These are phyloP conservation scores for Lodderomyces elongisporus DNA, from an alignment of 1,139 yeast genomes.

Conservation along the genomic window DNA sequence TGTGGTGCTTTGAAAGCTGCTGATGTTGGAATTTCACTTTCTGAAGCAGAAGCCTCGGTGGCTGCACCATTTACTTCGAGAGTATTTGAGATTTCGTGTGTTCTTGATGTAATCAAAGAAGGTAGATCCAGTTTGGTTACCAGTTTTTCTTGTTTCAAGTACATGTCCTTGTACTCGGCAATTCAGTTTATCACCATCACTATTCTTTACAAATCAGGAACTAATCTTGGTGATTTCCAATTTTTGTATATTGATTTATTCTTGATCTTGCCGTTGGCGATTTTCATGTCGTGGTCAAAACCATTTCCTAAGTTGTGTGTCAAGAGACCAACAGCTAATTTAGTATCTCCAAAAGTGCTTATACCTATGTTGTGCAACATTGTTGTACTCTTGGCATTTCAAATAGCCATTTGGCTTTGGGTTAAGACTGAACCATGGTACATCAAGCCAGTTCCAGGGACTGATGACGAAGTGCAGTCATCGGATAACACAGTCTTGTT, in stretches of 20 bases:
- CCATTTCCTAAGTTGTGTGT: constrained; percentile 58
- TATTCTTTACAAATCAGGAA: constrained; percentile 79
- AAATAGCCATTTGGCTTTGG: constrained; percentile 58
- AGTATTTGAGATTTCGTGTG: constrained; percentile 86
- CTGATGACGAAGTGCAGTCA: constrained; percentile 77
- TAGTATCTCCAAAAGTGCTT: constrained; percentile 82
- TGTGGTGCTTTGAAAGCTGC: constrained; percentile 98
- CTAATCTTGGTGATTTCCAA: constrained; percentile 96
- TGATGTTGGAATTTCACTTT: constrained; percentile 89
- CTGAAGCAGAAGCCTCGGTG: constrained; percentile 97
- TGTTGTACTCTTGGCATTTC: constrained; percentile 55
- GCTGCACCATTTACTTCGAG: constrained; percentile 98
- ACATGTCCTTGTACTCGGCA: constrained; percentile 95
- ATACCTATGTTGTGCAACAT: constrained; percentile 79
- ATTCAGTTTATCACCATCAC: constrained; percentile 89
- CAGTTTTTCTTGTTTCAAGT: constrained; percentile 93
- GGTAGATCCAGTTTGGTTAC: constrained; percentile 95
- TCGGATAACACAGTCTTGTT: constrained; percentile 88
- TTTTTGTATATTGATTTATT: constrained; percentile 88
- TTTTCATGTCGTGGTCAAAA: constrained; percentile 95
- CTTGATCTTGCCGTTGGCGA: constrained; percentile 87
- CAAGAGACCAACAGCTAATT: constrained; percentile 89
- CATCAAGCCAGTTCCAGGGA: constrained; percentile 74
- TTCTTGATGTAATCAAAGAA: constrained; percentile 82
- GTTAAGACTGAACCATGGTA: constrained; percentile 71